Evolutionary conservation across 345 rosid genomes (phyloP), one percentile per base, ranked within the genome.

Genomic region (Barbarea vulgaris): DNA sequence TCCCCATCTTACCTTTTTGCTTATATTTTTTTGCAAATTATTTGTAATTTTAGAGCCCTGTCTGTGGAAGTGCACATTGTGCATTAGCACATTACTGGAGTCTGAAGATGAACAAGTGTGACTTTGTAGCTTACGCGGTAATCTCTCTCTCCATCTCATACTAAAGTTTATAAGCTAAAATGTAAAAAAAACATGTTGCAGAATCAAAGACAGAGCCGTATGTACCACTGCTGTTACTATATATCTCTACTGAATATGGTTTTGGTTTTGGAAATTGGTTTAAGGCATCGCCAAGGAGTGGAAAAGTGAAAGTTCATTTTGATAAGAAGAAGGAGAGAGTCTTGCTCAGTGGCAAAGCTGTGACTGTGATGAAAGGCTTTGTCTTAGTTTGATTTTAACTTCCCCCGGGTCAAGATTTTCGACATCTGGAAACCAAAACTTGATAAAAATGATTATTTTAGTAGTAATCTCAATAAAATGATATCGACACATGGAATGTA

Each of bases 1-100:
- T 48, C 48, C 5, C 31, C 27, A 13, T 51, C 14, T 25, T 34
- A 34, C 59, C 1, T 67, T 11, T 44, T 24, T 39, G 65, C 36
- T 58, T 28, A 46, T 25, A 5, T 9, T 15, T 25, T 8, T 9
- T 15, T 6, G 2, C 1, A 24, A 24, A 24, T n/a, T 25, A 33
- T 12, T 67, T 52, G 30, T 14, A 11, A 36, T 66, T 66, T 39
- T 82, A 93, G 96, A 92, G 89, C 82, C 85, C 91, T 56, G 91
- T 83, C 2, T 74, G 83, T 47, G 93, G 96, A 37, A 82, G 89
- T 73, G 95, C 93, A 30, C 83, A 87, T 46, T 93, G 98, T 79
- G 73, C 89, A 31, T 65, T 93, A 75, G 89, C 88, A 79, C 61
- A 78, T 22, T 89, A 87, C 34, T 89, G 97, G 95, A 80, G 84